Base-by-base conservation (phyloP, 2,329 filamentous ascomycete species). In the Endoconidiophora polonica region DNA sequence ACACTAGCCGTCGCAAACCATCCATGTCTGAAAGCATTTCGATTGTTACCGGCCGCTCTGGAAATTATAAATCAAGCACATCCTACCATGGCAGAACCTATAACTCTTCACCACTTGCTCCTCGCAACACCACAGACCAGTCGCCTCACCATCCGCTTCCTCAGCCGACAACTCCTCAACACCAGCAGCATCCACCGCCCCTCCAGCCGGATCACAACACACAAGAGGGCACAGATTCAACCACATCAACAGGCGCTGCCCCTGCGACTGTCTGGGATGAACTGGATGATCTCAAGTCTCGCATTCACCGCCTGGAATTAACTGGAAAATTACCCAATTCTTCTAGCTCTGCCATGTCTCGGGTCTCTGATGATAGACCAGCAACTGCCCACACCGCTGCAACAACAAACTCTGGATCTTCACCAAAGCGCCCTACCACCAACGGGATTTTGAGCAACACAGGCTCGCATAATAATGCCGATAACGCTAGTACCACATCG, bases 181-280 rank as follows among this genome's bases (percentile, higher is more conserved):
- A 62, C 14, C 59, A 60, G n/a, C 56, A 54, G 9, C 58, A 60
- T 14, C 55, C 57, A n/a, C 54, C 48, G 3, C 44, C 57, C 14
- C 9, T 18, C 2, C 50, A 52, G 7, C 64, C 66, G 33, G 50
- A 55, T 7, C 56, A 61, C 40, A 66, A 74, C 52, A 66, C 63
- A 16, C 57, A 68, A 24, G 80, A 88, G 58, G 81, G 81, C 6
- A 87, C 86, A 0, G 86, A 91, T 58, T 96, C 91, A 0, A 90
- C 83, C 0, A 73, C 83, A 33, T 96, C 91, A 0, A 91, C 86
- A 0, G 87, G 82, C 1, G 29, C 29, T 33, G 86, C 86, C 1
- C 86, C 88, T 10, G 93, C 87, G 2, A 95, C 87, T 0, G 86
- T 98, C 2, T 98, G 91, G 91, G 91, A 96, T 61, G 91, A 98